Evolutionary conservation across 768 basidiomycete species (phyloP).

Genomic region (Cyclocybe cylindracea): DNA sequence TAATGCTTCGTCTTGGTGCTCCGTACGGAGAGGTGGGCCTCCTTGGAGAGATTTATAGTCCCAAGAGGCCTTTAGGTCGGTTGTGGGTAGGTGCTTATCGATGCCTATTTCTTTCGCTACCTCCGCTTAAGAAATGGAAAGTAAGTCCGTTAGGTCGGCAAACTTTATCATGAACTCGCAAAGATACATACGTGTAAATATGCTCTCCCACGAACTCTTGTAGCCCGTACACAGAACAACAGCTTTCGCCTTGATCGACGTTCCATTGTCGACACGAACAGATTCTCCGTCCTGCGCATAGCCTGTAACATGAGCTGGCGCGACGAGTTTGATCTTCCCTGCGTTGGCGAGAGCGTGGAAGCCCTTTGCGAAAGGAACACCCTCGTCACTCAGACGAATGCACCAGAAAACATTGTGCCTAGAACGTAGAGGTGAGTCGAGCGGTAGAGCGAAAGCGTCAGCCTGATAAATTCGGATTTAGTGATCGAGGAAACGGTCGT

Average conservation of each 20-base stretch:
- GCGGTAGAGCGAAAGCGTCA: conserved; percentile 30
- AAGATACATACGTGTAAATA: conserved; percentile 22
- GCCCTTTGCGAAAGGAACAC: conserved; percentile 39
- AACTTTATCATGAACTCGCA: neutral
- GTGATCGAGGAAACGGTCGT: conserved; percentile 1
- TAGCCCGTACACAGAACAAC: conserved; percentile 60
- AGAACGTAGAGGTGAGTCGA: conserved; percentile 49
- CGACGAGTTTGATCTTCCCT: conserved; percentile 49
- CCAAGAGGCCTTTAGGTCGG: conserved; percentile 24
- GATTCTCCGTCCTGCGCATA: conserved; percentile 34
- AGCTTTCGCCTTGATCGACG: conserved; percentile 37
- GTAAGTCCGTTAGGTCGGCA: neutral
- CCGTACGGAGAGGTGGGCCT: conserved; percentile 33
- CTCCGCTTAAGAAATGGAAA: conserved; percentile 30
- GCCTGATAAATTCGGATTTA: conserved; percentile 1
- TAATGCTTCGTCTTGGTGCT: conserved; percentile 27
- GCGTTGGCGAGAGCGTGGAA: conserved; percentile 47
- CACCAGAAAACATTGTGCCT: conserved; percentile 37
- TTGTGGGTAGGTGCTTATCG: conserved; percentile 30
- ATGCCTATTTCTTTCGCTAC: conserved; percentile 52
- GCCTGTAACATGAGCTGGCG: conserved; percentile 38
- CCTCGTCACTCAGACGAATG: conserved; percentile 48
- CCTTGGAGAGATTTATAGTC: conserved; percentile 33
- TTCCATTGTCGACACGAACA: conserved; percentile 45
- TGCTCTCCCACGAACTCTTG: conserved; percentile 50